Evolutionary conservation across 148 eudicot species (phyloP).

Genomic region (Rhododendron molle): DNA sequence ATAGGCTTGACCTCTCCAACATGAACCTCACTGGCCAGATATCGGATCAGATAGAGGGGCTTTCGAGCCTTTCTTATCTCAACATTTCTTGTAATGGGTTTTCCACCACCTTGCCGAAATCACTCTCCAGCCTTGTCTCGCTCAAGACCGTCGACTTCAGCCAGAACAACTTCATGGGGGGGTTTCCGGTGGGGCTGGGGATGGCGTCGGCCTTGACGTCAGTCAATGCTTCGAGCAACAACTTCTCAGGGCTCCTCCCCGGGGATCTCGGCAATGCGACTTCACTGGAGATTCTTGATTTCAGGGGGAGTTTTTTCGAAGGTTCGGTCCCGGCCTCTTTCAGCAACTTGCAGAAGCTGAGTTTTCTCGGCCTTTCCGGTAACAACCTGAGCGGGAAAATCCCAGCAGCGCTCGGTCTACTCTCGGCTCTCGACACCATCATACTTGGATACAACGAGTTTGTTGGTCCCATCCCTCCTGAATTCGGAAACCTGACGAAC

Average conservation of each 20-base stretch:
- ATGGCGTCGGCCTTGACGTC: slow-evolving; percentile 23
- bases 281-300: slow-evolving; percentile 52
- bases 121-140: slow-evolving; percentile 50
- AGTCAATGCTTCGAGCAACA: slow-evolving; percentile 71
- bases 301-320: slow-evolving; percentile 65
- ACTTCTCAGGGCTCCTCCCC: slow-evolving; percentile 67
- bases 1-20: slow-evolving; percentile 64
- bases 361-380: slow-evolving; percentile 80
- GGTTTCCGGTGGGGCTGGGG: slow-evolving; percentile 63
- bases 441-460: slow-evolving; percentile 70
- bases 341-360: slow-evolving; percentile 44
- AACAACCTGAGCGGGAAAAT: slow-evolving; percentile 65
- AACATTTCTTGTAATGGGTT: slow-evolving; percentile 71
- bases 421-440: slow-evolving; percentile 56
- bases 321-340: slow-evolving; percentile 55
- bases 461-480: slow-evolving; percentile 56
- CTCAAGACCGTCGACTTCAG: slow-evolving; percentile 59
- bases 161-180: slow-evolving; percentile 52
- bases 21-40: slow-evolving; percentile 68
- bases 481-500: slow-evolving; percentile 67
- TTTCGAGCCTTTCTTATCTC: slow-evolving; percentile 39
- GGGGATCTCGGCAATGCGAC: slow-evolving; percentile 62
- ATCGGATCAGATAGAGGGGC: slow-evolving; percentile 43
- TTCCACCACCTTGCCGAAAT: slow-evolving; percentile 48
- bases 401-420: slow-evolving; percentile 49